Percentiles rank a stretch among this genome's conserved stretches.
Conservation (phyloP, 106 monocot genomes). For the Allium sativum region DNA sequence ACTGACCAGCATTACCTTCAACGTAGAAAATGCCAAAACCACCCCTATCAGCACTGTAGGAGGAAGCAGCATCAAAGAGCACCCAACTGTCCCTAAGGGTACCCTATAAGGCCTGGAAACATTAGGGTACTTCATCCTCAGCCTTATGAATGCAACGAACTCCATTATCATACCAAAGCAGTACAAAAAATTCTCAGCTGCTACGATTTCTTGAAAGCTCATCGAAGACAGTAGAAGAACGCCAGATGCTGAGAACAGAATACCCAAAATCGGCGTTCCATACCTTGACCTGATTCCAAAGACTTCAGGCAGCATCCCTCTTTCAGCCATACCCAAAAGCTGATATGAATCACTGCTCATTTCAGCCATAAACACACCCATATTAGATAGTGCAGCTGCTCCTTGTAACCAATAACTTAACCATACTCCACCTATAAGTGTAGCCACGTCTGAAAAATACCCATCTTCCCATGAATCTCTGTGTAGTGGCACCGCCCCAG, state of each 20-base stretch:
- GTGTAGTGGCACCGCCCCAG: conserved; percentile 21
- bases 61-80: conserved; percentile 54
- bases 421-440: conserved; percentile 34
- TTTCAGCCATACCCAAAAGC: conserved; percentile 69
- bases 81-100: conserved; percentile 46
- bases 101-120: conserved; percentile 21
- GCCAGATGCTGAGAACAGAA: conserved; percentile 72
- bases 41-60: conserved; percentile 45
- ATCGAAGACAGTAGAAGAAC: conserved; percentile 56
- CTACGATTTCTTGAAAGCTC: conserved; percentile 72
- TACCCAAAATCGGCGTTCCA: conserved; percentile 52
- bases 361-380: conserved; percentile 69
- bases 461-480: conserved; percentile 34
- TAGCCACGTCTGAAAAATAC: conserved; percentile 30
- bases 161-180: conserved; percentile 70
- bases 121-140: conserved; percentile 30
- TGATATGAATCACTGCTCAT: conserved; percentile 50
- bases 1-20: conserved; percentile 50
- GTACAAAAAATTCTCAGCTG: conserved; percentile 64
- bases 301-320: conserved; percentile 65
- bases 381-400: conserved; percentile 54
- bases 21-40: conserved; percentile 37
- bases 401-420: conserved; percentile 48
- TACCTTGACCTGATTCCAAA: conserved; percentile 41
- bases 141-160: conserved; percentile 46